Evolutionary conservation across 768 basidiomycete species (phyloP).

Genomic region (Tulasnella sp.): DNA sequence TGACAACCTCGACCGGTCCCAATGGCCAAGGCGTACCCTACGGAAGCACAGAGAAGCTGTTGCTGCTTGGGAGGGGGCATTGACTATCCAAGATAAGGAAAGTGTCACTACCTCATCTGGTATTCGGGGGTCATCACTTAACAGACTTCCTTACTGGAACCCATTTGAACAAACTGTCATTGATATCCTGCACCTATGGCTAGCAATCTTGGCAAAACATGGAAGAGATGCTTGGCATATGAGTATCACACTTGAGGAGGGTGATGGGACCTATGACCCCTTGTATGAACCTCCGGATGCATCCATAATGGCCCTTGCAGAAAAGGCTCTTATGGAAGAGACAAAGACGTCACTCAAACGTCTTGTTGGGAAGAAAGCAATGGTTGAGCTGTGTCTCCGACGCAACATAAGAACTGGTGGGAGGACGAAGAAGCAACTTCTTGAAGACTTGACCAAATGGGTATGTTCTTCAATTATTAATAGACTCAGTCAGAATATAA

Average conservation of each 20-base stretch:
- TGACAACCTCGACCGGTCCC: neutral
- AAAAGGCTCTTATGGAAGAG: neutral
- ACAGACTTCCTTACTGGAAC: constrained; percentile 31
- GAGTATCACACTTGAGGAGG: neutral
- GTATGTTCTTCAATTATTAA: too few species aligned
- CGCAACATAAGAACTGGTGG: neutral
- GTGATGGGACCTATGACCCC: neutral
- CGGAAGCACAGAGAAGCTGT: neutral
- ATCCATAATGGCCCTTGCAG: neutral
- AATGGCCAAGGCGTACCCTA: neutral
- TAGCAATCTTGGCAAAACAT: neutral
- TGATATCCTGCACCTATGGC: constrained; percentile 32
- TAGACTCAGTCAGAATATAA: too few species aligned
- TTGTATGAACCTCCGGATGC: neutral
- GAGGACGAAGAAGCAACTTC: neutral
- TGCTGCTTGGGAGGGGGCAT: neutral
- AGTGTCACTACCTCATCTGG: constrained; percentile 20
- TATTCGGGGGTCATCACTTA: constrained; percentile 25
- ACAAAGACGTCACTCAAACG: neutral
- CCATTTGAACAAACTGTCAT: constrained; percentile 24
- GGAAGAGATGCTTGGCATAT: neutral
- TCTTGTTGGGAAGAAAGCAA: neutral
- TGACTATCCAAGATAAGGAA: neutral
- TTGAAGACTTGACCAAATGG: neutral
- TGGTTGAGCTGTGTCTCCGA: neutral